A percentile compares a stretch with the other conserved stretches of the same genome.
Conservation (phyloP, 495 filamentous ascomycete genomes). For the Sordaria brevicollis region DNA sequence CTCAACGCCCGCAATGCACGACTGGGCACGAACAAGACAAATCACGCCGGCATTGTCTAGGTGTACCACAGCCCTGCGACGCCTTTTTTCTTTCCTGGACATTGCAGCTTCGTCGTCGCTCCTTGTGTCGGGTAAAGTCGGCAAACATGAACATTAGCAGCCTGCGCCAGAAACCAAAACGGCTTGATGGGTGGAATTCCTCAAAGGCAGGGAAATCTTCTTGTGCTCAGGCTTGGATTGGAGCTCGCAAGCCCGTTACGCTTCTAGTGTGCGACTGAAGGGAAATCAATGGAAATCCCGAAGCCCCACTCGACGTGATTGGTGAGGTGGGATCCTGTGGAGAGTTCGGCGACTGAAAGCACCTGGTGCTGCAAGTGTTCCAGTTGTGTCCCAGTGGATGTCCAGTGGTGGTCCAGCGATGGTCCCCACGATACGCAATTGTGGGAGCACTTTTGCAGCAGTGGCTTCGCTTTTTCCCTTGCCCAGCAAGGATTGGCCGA, state of each 20-base stretch:
- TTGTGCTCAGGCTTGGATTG: neutral
- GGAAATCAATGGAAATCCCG: neutral
- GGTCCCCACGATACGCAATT: neutral
- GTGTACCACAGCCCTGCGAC: neutral
- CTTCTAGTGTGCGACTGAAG: neutral
- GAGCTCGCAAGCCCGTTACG: neutral
- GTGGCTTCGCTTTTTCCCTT: neutral
- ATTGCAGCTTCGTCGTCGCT: neutral
- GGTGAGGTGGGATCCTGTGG: neutral
- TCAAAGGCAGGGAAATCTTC: neutral
- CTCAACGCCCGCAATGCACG: neutral
- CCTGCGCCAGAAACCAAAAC: neutral
- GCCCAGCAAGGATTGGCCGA: neutral
- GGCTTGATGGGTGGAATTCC: neutral
- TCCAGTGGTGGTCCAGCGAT: neutral
- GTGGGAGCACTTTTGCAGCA: neutral
- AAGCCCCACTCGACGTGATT: neutral
- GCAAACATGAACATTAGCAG: neutral
- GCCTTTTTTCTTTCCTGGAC: neutral
- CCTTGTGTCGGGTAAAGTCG: neutral
- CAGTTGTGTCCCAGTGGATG: neutral
- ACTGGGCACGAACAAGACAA: neutral
- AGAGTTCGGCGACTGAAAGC: neutral
- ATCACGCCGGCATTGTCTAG: neutral
- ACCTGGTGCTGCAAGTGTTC: neutral